phyloP scores from a whole-genome alignment of 495 filamentous ascomycete species.

The Talaromyces proteolyticus region DNA sequence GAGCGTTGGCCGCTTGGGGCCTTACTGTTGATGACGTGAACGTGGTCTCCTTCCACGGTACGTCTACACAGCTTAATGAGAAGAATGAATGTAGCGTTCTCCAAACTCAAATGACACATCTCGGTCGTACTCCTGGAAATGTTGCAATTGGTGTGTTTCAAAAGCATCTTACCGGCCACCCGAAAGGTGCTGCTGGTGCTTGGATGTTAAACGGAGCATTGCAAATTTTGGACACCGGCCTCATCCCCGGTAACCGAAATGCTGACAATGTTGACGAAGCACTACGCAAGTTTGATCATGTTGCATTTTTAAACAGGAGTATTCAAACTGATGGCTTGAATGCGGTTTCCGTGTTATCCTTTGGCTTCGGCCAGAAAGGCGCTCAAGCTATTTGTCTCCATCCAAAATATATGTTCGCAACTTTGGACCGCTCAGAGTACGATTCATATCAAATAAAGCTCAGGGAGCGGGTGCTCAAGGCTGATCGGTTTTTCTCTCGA shows the following conservation, averaged over 20 bases:
- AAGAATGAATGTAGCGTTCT: slow-evolving; percentile 16
- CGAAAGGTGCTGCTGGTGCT: slow-evolving; percentile 17
- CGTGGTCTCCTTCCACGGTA: slow-evolving; percentile 18
- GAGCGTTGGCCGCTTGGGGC: slow-evolving; percentile 14
- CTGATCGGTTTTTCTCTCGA: not conserved
- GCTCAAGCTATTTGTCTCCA: slow-evolving; percentile 12
- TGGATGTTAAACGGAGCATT: slow-evolving; percentile 21
- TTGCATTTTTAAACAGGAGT: slow-evolving; percentile 8
- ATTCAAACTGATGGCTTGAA: slow-evolving; percentile 8
- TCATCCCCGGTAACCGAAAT: slow-evolving; percentile 17
- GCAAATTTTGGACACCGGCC: slow-evolving; percentile 13
- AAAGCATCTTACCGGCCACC: slow-evolving; percentile 20
- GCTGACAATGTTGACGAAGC: slow-evolving; percentile 16
- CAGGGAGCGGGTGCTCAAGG: not conserved
- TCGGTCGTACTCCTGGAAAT: slow-evolving; percentile 13
- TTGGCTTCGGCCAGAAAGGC: slow-evolving; percentile 21
- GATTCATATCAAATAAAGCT: not conserved
- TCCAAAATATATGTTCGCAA: slow-evolving; percentile 13
- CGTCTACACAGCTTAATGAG: slow-evolving; percentile 18
- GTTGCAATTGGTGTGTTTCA: slow-evolving; percentile 10
- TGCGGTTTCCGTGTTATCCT: slow-evolving; percentile 14
- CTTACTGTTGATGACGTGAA: slow-evolving; percentile 16
- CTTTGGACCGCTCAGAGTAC: slow-evolving; percentile 6
- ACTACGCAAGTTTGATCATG: slow-evolving; percentile 7
- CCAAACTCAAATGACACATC: slow-evolving; percentile 10